Evolutionary conservation across 108 stramenopile species (phyloP).

Genomic region (Bacterosira constricta): DNA sequence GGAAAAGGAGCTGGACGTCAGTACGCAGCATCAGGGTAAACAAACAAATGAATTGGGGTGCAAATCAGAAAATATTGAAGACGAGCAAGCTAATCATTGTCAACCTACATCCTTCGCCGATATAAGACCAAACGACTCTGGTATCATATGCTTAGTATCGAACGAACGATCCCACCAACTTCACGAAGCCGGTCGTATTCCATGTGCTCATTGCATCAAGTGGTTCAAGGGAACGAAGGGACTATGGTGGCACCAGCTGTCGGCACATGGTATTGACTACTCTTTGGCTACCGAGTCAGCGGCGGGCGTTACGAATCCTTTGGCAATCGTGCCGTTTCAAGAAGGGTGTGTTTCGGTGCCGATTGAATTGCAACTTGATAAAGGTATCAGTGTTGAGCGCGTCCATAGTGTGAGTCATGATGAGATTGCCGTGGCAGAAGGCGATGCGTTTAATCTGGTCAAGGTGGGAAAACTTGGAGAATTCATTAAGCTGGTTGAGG

Average conservation of each 20-base stretch:
- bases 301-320: constrained; percentile 34
- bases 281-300: constrained; percentile 58
- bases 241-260: constrained; percentile 86
- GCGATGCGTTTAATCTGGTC: constrained; percentile 43
- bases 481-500: constrained; percentile 29
- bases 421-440: background rate
- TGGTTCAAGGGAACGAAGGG: constrained; percentile 89
- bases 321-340: constrained; percentile 58
- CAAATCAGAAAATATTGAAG: background rate
- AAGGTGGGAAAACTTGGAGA: constrained; percentile 33
- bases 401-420: background rate
- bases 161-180: constrained; percentile 44
- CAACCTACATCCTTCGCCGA: constrained; percentile 27
- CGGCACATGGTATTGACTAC: constrained; percentile 60
- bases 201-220: constrained; percentile 74
- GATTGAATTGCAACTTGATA: constrained; percentile 1
- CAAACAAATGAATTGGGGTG: background rate
- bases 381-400: background rate
- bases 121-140: constrained; percentile 61
- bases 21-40: too few relatives aligned
- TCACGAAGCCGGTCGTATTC: constrained; percentile 53
- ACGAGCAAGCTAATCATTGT: background rate
- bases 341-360: background rate
- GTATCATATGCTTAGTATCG: constrained; percentile 70
- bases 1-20: constrained; percentile 25